A percentile compares a stretch with the other conserved stretches of the same genome.
These are phyloP conservation scores for Reticulascus tulasneorum DNA, from an alignment of 2,329 filamentous ascomycete genomes.

Conservation along the genomic window DNA sequence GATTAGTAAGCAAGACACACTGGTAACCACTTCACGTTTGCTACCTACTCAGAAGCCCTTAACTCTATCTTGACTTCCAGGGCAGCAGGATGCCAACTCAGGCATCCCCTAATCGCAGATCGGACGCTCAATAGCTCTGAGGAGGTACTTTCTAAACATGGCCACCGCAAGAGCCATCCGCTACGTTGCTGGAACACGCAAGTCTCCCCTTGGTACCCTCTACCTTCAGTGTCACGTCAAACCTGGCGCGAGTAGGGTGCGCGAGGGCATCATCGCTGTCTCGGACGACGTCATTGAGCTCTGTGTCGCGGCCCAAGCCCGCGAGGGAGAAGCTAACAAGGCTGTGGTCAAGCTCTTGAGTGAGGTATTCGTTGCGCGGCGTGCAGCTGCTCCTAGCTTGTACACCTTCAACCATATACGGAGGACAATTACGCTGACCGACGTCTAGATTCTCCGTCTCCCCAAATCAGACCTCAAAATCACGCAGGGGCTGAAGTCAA, in stretches of 20 bases:
- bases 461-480: constrained; percentile 63
- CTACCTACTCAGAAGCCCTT: too few relatives aligned
- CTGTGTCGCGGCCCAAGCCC: constrained; percentile 61
- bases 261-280: constrained; percentile 57
- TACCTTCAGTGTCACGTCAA: constrained; percentile 65
- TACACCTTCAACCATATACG: background rate
- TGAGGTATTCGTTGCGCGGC: constrained; percentile 45
- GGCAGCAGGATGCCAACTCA: too few relatives aligned
- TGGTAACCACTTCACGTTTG: too few relatives aligned
- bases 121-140: too few relatives aligned
- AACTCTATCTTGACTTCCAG: too few relatives aligned
- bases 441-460: constrained; percentile 49
- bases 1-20: too few relatives aligned
- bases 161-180: constrained; percentile 31
- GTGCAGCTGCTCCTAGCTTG: too few relatives aligned
- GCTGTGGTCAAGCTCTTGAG: constrained; percentile 62
- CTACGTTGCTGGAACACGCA: constrained; percentile 45
- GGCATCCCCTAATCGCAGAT: too few relatives aligned
- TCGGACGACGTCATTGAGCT: constrained; percentile 56
- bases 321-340: constrained; percentile 66
- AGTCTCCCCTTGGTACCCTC: constrained; percentile 41
- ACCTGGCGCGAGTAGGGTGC: constrained; percentile 57
- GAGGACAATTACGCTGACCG: constrained; percentile 1
- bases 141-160: too few relatives aligned
- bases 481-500: constrained; percentile 58